Conservation (phyloP, 495 filamentous ascomycete genomes). For the Ramalina peruviana region DNA sequence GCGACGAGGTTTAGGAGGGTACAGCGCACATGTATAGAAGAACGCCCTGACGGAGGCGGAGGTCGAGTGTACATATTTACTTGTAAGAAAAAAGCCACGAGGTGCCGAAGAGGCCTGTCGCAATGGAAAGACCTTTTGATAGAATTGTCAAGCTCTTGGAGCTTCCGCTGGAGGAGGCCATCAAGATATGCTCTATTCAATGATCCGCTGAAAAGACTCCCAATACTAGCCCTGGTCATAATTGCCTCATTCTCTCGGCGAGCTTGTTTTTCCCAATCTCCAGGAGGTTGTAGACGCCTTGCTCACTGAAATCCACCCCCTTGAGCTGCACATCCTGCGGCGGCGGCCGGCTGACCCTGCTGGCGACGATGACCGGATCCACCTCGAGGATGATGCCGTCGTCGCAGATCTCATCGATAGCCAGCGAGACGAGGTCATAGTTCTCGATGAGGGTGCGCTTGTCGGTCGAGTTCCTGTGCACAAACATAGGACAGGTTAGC, state of each 20-base stretch:
- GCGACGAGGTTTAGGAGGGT: constrained; percentile 23
- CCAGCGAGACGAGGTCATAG: constrained; percentile 83
- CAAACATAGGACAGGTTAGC: no score
- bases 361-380: constrained; percentile 82
- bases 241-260: constrained; percentile 79
- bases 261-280: constrained; percentile 89
- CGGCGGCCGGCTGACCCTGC: constrained; percentile 82
- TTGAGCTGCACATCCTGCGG: constrained; percentile 80
- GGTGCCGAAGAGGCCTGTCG: no score
- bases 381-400: constrained; percentile 96
- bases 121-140: no score
- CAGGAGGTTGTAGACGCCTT: constrained; percentile 88
- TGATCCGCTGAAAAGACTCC: background rate
- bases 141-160: no score
- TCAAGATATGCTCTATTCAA: background rate
- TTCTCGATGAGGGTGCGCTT: constrained; percentile 97
- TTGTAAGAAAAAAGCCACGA: no score
- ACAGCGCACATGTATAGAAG: constrained; percentile 33
- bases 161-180: background rate
- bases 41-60: background rate
- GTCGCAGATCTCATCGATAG: constrained; percentile 91
- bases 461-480: constrained; percentile 70
- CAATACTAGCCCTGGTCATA: constrained; percentile 15
- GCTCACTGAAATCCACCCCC: constrained; percentile 88
- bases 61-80: constrained; percentile 9